Evolutionary conservation across 768 basidiomycete genomes (phyloP).

Genomic region (Termitomyces sp.): DNA sequence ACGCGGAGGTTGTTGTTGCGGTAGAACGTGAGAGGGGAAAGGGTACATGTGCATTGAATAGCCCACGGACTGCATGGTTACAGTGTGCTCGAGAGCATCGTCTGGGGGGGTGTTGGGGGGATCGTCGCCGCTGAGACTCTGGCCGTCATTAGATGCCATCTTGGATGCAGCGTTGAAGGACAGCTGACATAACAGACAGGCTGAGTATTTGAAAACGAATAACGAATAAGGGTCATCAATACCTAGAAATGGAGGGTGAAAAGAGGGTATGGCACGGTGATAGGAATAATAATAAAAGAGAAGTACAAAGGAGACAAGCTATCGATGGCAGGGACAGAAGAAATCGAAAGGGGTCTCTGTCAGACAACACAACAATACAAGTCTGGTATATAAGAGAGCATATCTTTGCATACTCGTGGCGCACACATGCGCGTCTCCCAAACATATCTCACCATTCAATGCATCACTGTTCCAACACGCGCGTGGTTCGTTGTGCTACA

Average conservation of each 20-base stretch:
- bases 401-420: constrained; percentile 6
- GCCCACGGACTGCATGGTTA: constrained; percentile 41
- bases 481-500: constrained; percentile 18
- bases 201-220: constrained; percentile 14
- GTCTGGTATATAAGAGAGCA: neutral
- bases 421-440: constrained; percentile 4
- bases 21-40: constrained; percentile 44
- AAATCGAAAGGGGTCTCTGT: constrained; percentile 1
- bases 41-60: constrained; percentile 70
- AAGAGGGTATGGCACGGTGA: neutral
- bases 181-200: constrained; percentile 19
- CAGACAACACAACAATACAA: constrained; percentile 12
- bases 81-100: constrained; percentile 27
- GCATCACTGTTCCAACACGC: constrained; percentile 5
- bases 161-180: constrained; percentile 3
- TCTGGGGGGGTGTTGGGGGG: constrained; percentile 27
- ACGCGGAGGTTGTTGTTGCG: constrained; percentile 47
- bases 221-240: constrained; percentile 3
- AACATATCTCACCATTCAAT: neutral
- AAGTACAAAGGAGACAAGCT: constrained; percentile 8
- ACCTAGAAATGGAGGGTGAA: neutral
- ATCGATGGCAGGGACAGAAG: too few relatives aligned
- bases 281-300: constrained; percentile 2
- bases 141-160: constrained; percentile 29
- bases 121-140: constrained; percentile 26